A percentile compares a stretch with the other conserved stretches of the same genome.
Conservation (phyloP, 108 stramenopile genomes). For the Fragilaria radians region DNA sequence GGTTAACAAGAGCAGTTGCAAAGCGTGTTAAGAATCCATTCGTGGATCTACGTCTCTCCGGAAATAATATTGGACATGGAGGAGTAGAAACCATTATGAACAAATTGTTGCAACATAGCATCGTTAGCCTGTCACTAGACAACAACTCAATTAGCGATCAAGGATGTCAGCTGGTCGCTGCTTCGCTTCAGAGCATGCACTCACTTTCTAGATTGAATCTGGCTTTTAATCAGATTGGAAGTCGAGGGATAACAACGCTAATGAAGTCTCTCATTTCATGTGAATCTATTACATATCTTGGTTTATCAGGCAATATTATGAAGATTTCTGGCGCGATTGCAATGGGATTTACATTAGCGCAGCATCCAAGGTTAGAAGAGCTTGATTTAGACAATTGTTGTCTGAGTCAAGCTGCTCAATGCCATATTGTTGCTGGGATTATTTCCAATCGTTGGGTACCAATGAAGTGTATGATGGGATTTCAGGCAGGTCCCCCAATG, state of each 20-base stretch:
- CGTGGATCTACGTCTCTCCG: conserved; percentile 62
- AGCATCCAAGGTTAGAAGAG: conserved; percentile 74
- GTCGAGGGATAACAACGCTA: conserved; percentile 74
- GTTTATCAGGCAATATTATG: conserved; percentile 78
- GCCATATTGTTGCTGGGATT: conserved; percentile 81
- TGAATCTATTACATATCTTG: conserved; percentile 73
- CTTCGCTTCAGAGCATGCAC: conserved; percentile 71
- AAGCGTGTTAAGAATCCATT: conserved; percentile 47
- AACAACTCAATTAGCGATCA: conserved; percentile 84
- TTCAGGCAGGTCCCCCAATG: conserved; percentile 78
- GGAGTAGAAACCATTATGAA: conserved; percentile 85
- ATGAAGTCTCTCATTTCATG: conserved; percentile 76
- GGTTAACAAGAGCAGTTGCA: conserved; percentile 59
- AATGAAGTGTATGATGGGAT: conserved; percentile 77
- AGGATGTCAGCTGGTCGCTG: conserved; percentile 86
- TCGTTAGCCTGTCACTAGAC: conserved; percentile 70
- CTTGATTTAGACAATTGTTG: conserved; percentile 83
- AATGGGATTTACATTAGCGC: conserved; percentile 74
- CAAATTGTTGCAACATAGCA: conserved; percentile 70
- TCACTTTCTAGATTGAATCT: conserved; percentile 61
- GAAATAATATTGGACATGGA: conserved; percentile 56
- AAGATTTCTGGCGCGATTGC: conserved; percentile 79
- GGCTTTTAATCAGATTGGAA: conserved; percentile 83
- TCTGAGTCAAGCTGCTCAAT: conserved; percentile 81
- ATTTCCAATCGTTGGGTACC: conserved; percentile 87